Evolutionary conservation across 1,139 yeast species (phyloP).

Genomic region (Scheffersomyces cryptocercus): DNA sequence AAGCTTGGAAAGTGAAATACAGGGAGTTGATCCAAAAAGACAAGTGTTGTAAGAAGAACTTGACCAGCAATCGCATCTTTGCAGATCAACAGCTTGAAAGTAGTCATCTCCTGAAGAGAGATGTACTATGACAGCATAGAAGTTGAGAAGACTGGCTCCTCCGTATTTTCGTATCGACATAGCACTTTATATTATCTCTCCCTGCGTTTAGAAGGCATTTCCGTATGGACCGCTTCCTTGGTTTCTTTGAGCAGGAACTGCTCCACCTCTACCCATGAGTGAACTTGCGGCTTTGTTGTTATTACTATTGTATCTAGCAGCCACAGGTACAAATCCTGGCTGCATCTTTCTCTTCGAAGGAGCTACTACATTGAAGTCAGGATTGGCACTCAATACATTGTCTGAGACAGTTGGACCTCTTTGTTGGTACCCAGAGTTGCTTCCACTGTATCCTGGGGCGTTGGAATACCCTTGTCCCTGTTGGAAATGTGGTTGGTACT

Average conservation of each 20-base stretch:
- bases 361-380: conserved; percentile 38
- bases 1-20: too few relatives aligned
- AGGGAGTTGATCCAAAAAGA: too few relatives aligned
- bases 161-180: too few relatives aligned
- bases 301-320: conserved; percentile 9
- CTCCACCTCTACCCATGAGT: conserved; percentile 17
- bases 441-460: background rate
- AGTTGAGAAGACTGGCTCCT: background rate
- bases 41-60: too few relatives aligned
- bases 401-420: conserved; percentile 44
- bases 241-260: conserved; percentile 4
- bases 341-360: conserved; percentile 9
- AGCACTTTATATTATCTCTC: too few relatives aligned
- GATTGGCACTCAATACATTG: conserved; percentile 49
- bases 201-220: conserved; percentile 1
- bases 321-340: conserved; percentile 13
- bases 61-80: too few relatives aligned
- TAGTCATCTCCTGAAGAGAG: background rate
- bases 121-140: background rate
- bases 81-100: too few relatives aligned
- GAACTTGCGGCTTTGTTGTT: conserved; percentile 10
- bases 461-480: conserved; percentile 3
- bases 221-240: conserved; percentile 13
- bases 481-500: conserved; percentile 6
- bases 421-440: conserved; percentile 3